Conservation (phyloP, 495 filamentous ascomycete genomes). For the Cudoniella acicularis region DNA sequence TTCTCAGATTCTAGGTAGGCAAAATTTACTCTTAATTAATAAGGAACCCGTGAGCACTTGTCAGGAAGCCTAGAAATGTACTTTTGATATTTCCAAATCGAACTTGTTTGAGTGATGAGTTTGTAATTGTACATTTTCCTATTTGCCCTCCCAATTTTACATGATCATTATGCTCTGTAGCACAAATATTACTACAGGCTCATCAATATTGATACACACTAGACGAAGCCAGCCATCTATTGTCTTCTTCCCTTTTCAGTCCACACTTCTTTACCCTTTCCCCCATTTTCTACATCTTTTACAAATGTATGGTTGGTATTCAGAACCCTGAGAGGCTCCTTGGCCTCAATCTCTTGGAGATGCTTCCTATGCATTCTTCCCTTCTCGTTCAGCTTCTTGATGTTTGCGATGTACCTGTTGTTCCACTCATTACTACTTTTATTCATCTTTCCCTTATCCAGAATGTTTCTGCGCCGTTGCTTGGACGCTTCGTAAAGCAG, state of each 20-base stretch:
- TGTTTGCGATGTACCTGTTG: slow-evolving; percentile 36
- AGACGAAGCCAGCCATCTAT: not conserved
- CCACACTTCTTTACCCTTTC: not conserved
- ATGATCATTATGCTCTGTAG: not conserved
- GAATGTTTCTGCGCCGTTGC: slow-evolving; percentile 44
- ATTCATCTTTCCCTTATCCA: slow-evolving; percentile 36
- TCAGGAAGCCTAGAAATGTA: too few relatives aligned
- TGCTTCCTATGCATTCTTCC: slow-evolving; percentile 47
- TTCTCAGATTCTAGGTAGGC: too few relatives aligned
- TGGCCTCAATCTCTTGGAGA: slow-evolving; percentile 44
- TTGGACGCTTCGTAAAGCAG: slow-evolving; percentile 48
- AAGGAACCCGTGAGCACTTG: too few relatives aligned
- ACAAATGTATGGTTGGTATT: slow-evolving; percentile 1
- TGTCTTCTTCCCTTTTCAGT: not conserved
- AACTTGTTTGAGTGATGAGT: not conserved
- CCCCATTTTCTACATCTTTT: not conserved
- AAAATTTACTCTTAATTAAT: too few relatives aligned
- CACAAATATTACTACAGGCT: not conserved
- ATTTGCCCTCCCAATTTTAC: not conserved
- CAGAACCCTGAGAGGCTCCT: slow-evolving; percentile 12
- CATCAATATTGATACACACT: not conserved
- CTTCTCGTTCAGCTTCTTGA: slow-evolving; percentile 39
- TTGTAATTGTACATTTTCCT: not conserved
- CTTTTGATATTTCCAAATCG: too few relatives aligned
- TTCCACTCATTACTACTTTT: slow-evolving; percentile 30